Base-by-base conservation (phyloP, 257 asterid genomes). In the Nicotiana paniculata region DNA sequence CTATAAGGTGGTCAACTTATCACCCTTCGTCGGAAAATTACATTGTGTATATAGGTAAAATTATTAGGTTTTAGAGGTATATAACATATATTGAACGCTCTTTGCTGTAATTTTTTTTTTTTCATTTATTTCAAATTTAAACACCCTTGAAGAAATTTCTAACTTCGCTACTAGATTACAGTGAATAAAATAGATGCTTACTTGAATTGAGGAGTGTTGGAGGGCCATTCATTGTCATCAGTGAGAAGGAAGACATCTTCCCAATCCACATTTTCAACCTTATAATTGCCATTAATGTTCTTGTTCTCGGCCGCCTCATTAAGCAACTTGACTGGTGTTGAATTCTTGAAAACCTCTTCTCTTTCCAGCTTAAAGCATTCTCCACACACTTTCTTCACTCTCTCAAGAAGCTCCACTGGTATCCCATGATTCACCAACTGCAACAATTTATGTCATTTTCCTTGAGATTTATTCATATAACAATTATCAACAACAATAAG, bases 201-300 rank as follows among this genome's bases (percentile, higher is more conserved):
- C 98, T 84, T 90, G 94, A 94, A 93, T 72, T 85, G 70, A n/a
- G 84, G 70, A 39, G 92, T 93, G 1, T 83, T 80, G 0, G 93
- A 69, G 2, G 97, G 97, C 97, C 98, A 94, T 3, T 91, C 86
- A 79, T 93, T 92, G 6, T 91, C 89, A 81, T 94, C 97, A 9
- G 93, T 85, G 79, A 94, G 97, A 79, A 93, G 88, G 88, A 94
- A 90, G 28, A 91, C 97, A 86, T 94, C 97, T 59, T 94, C 98
- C 97, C 98, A 94, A 62, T 94, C 98, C 76, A 86, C 90, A 80
- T 84, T 87, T 61, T 92, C 97, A 6, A 92, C 37, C 76, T 74
- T 43, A 43, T 0, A 43, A 43, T 43, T 93, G 6, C 80, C 91
- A 9, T 85, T 87, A 32, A 32, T 32, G 61, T 83, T 84, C 46